Conservation (phyloP, 2,329 filamentous ascomycete genomes). For the Zasmidium cellare region DNA sequence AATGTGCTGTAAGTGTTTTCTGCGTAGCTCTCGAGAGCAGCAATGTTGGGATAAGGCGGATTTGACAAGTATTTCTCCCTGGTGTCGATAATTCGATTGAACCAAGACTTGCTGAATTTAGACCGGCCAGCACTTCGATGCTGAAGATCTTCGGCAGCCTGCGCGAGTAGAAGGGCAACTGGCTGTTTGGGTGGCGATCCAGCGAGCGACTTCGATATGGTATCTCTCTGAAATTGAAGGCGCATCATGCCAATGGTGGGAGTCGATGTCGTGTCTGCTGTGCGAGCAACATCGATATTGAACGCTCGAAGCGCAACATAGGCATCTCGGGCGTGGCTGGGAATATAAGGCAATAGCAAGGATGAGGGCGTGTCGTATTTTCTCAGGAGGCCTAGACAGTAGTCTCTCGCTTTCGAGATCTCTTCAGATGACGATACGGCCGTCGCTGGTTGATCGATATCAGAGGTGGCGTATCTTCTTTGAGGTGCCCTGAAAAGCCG, state of each 20-base stretch:
- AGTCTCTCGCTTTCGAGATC: slow-evolving; percentile 55
- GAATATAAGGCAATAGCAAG: slow-evolving; percentile 82
- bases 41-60: slow-evolving; percentile 72
- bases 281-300: slow-evolving; percentile 86
- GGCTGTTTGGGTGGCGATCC: slow-evolving; percentile 84
- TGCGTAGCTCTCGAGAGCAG: slow-evolving; percentile 79
- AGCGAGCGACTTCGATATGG: slow-evolving; percentile 73
- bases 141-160: slow-evolving; percentile 63
- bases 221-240: slow-evolving; percentile 93
- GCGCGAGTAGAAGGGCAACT: slow-evolving; percentile 78
- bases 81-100: slow-evolving; percentile 71
- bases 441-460: slow-evolving; percentile 26
- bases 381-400: slow-evolving; percentile 63
- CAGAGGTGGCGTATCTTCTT: slow-evolving; percentile 13
- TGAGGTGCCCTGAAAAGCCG: background rate
- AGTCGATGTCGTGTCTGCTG: slow-evolving; percentile 86
- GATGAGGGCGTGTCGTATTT: slow-evolving; percentile 88
- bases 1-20: slow-evolving; percentile 94
- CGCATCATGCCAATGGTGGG: slow-evolving; percentile 85
- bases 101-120: slow-evolving; percentile 58
- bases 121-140: slow-evolving; percentile 47
- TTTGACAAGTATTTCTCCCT: slow-evolving; percentile 82
- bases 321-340: slow-evolving; percentile 70
- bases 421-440: slow-evolving; percentile 39
- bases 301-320: slow-evolving; percentile 90